These are phyloP conservation scores for Kluyveromyces wickerhamii DNA, from an alignment of 805 yeast species.

Conservation along the genomic window DNA sequence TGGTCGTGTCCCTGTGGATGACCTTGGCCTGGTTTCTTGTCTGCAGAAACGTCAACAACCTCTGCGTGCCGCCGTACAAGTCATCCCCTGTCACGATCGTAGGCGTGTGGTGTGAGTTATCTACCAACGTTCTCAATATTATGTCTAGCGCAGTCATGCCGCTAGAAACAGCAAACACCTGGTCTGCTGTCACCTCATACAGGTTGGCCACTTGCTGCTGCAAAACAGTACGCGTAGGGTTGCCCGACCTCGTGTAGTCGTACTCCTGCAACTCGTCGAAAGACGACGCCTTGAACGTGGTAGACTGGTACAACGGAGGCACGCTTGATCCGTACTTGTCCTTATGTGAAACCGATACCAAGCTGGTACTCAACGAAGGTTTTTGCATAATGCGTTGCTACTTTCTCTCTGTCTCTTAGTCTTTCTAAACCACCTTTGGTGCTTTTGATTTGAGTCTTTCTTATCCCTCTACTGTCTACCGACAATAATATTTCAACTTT, in stretches of 20 bases:
- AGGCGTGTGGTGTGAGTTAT: conserved; percentile 35
- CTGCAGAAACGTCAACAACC: conserved; percentile 67
- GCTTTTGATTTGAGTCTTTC: too few relatives aligned
- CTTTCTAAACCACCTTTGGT: too few relatives aligned
- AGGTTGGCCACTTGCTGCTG: conserved; percentile 72
- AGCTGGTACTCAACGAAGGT: conserved; percentile 9
- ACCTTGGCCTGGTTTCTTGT: conserved; percentile 58
- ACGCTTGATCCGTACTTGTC: conserved; percentile 77
- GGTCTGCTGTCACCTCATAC: conserved; percentile 55
- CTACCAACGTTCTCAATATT: conserved; percentile 53
- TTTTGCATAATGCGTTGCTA: background rate
- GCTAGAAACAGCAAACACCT: conserved; percentile 73
- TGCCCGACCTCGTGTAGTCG: conserved; percentile 87
- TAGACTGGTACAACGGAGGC: conserved; percentile 85
- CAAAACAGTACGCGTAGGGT: conserved; percentile 79
- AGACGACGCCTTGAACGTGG: conserved; percentile 74
- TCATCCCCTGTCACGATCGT: conserved; percentile 93
- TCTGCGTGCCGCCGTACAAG: conserved; percentile 87
- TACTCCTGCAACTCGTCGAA: conserved; percentile 50
- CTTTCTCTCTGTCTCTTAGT: too few relatives aligned
- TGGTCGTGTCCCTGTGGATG: conserved; percentile 75
- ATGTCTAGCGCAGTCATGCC: conserved; percentile 95
- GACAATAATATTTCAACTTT: too few relatives aligned
- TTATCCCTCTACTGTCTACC: too few relatives aligned
- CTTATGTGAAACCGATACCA: conserved; percentile 23